These are phyloP conservation scores for Bidens hawaiensis DNA, from an alignment of 140 eudicot genomes.

Conservation along the genomic window DNA sequence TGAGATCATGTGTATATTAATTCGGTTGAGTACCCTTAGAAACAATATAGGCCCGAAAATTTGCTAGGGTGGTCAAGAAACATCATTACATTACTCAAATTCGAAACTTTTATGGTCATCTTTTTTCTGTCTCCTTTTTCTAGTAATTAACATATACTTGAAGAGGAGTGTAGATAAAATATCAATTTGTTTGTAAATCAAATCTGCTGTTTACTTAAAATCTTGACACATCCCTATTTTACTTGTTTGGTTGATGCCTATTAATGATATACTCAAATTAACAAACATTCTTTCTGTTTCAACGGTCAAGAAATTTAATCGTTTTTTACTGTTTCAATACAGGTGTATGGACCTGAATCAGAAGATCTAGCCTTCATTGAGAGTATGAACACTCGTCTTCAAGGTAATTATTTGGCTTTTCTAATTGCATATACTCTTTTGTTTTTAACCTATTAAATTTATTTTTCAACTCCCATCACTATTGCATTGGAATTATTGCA, in stretches of 20 bases:
- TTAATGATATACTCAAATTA: not conserved
- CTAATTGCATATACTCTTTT: not conserved
- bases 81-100: not conserved
- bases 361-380: slow-evolving; percentile 51
- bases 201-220: not conserved
- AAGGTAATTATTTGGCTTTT: slow-evolving; percentile 44
- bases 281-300: not conserved
- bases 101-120: not conserved
- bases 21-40: not conserved
- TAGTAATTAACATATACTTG: not conserved
- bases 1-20: not conserved
- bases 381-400: slow-evolving; percentile 61
- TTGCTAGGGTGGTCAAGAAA: not conserved
- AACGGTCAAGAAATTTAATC: slow-evolving; percentile 10
- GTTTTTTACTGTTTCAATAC: slow-evolving; percentile 11
- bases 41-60: not conserved
- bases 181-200: not conserved
- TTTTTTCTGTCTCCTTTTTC: not conserved
- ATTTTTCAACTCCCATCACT: not conserved
- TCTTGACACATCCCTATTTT: slow-evolving; percentile 6
- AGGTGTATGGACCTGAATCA: slow-evolving; percentile 32
- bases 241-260: slow-evolving; percentile 9
- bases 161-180: not conserved
- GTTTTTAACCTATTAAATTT: not conserved
- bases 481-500: not conserved